These are phyloP conservation scores for Aspergillus sergii DNA, from an alignment of 2,329 filamentous ascomycete species.

Conservation along the genomic window DNA sequence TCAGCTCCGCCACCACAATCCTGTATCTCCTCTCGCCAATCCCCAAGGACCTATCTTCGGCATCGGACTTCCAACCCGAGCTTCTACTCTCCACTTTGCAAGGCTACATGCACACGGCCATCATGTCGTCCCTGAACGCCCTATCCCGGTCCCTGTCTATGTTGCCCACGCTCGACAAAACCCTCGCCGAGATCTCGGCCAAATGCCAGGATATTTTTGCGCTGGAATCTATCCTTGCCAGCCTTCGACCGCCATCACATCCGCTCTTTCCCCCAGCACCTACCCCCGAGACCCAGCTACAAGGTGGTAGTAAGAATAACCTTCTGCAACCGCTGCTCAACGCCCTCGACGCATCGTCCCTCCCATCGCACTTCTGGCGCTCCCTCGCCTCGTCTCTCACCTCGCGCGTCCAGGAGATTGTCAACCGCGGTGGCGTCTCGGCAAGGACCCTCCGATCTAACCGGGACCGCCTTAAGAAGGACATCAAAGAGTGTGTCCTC, in stretches of 20 bases:
- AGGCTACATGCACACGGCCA: constrained; percentile 75
- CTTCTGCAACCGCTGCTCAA: constrained; percentile 73
- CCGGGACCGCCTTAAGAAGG: constrained; percentile 71
- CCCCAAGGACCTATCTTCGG: constrained; percentile 50
- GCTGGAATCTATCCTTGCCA: constrained; percentile 74
- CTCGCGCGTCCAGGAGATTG: constrained; percentile 78
- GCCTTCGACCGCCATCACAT: constrained; percentile 68
- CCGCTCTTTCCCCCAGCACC: constrained; percentile 56
- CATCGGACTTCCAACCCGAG: constrained; percentile 61
- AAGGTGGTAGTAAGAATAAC: constrained; percentile 46
- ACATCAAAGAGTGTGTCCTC: constrained; percentile 80
- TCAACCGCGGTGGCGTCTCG: constrained; percentile 79
- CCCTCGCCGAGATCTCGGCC: constrained; percentile 77
- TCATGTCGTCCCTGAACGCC: constrained; percentile 76
- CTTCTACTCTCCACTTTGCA: constrained; percentile 77
- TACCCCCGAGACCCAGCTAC: constrained; percentile 15
- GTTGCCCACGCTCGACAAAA: constrained; percentile 78
- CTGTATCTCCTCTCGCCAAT: constrained; percentile 81
- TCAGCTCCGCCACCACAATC: constrained; percentile 72
- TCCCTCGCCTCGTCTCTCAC: constrained; percentile 78
- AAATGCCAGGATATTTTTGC: constrained; percentile 92
- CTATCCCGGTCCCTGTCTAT: constrained; percentile 76
- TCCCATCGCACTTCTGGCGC: constrained; percentile 93
- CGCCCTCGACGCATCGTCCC: constrained; percentile 81
- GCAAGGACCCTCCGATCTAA: constrained; percentile 79